Conservation (phyloP, 2,329 filamentous ascomycete genomes). For the Paecilomyces sp. region DNA sequence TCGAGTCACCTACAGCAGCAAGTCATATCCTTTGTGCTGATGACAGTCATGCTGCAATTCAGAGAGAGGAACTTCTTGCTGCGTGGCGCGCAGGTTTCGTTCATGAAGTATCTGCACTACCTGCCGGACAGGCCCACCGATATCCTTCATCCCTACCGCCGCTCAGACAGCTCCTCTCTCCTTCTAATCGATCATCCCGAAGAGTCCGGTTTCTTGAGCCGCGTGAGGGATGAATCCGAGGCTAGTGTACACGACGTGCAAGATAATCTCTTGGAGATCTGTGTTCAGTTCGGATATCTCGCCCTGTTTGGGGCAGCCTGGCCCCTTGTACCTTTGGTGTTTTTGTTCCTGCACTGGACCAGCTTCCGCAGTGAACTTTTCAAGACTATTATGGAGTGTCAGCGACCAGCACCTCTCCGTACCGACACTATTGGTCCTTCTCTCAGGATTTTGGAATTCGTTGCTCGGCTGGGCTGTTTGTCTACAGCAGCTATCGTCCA, state of each 20-base stretch:
- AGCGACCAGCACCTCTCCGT: conserved; percentile 81
- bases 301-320: conserved; percentile 88
- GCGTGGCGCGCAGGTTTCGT: conserved; percentile 70
- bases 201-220: conserved; percentile 70
- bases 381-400: conserved; percentile 86
- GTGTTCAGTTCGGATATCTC: conserved; percentile 82
- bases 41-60: conserved; percentile 84
- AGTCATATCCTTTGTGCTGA: conserved; percentile 93
- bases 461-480: conserved; percentile 89
- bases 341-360: conserved; percentile 92
- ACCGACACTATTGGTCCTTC: conserved; percentile 93
- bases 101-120: conserved; percentile 57
- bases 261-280: conserved; percentile 86
- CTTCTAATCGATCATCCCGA: conserved; percentile 61
- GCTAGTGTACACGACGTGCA: conserved; percentile 84
- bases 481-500: conserved; percentile 84
- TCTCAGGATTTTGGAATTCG: conserved; percentile 74
- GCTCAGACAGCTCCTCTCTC: conserved; percentile 36
- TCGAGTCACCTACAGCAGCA: conserved; percentile 77
- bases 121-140: conserved; percentile 21
- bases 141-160: conserved; percentile 18
- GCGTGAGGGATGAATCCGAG: conserved; percentile 76
- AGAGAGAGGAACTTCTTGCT: conserved; percentile 79
- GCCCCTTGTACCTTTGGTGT: conserved; percentile 85
- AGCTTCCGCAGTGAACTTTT: conserved; percentile 88